Conservation (phyloP, 208 protist genomes). For the Trypanosomatidae sp. region DNA sequence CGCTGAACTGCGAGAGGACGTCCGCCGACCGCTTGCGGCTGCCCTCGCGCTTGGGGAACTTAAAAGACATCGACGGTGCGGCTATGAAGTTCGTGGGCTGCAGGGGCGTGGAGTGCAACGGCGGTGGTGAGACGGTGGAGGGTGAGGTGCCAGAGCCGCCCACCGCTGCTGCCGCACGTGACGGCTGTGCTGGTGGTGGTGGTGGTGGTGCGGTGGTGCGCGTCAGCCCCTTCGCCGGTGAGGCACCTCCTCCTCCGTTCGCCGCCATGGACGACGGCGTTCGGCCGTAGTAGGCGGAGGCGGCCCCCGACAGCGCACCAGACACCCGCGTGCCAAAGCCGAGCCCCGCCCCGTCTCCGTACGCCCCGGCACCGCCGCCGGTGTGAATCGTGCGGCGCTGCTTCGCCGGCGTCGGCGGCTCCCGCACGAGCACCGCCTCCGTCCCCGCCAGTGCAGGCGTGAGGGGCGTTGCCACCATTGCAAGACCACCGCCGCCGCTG, state of each 20-base stretch:
- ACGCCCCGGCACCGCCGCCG: neutral
- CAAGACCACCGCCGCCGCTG: neutral
- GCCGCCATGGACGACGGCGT: neutral
- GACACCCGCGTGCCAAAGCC: too few species aligned
- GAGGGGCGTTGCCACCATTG: conserved; percentile 6
- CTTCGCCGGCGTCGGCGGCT: conserved; percentile 41
- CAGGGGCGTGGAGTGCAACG: neutral
- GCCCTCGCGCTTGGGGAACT: conserved; percentile 37
- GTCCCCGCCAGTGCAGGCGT: too few species aligned
- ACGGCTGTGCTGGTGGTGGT: too few species aligned
- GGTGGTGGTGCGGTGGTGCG: too few species aligned
- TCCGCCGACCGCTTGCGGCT: conserved; percentile 62
- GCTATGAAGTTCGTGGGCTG: neutral
- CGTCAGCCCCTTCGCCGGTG: conserved; percentile 6
- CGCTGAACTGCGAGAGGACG: conserved; percentile 70
- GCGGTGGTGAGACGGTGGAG: neutral
- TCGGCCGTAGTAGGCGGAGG: neutral
- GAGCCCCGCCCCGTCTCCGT: neutral
- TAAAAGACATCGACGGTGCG: conserved; percentile 17
- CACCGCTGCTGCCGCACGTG: neutral
- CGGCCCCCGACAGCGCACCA: neutral
- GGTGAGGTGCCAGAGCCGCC: neutral
- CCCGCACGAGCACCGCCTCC: too few species aligned
- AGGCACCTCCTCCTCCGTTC: conserved; percentile 2
- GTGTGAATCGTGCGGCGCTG: conserved; percentile 62